Evolutionary conservation across 441 rosid genomes (phyloP), one percentile per base, ranked within the genome.

Genomic region (Heliophila coronopifolia): DNA sequence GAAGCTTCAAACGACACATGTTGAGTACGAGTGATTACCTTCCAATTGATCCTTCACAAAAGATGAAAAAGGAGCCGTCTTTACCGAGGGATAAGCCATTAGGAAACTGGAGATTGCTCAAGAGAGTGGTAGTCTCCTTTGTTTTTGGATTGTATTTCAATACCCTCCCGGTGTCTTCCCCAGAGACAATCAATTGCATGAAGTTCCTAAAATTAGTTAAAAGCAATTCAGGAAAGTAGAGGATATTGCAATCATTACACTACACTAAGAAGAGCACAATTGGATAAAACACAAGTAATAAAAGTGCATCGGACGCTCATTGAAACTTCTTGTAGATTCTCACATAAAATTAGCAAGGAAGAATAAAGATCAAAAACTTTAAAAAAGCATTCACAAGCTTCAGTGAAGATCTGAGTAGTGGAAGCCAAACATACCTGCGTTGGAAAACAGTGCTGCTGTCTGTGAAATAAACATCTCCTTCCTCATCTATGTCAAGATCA

Each of bases 401-500:
- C n/a, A n/a, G n/a, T n/a, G n/a, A n/a, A n/a, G n/a, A n/a, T n/a
- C n/a, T n/a, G n/a, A n/a, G n/a, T n/a, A n/a, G n/a, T n/a, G n/a
- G n/a, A n/a, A n/a, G n/a, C n/a, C n/a, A n/a, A n/a, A n/a, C n/a
- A n/a, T 30, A 79, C 96, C 96, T 77, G 25, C 98, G 77, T 60
- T 84, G 86, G 73, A 77, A 91, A n/a, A 37, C 31, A 30, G 70
- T 64, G 73, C 98, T 86, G 72, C 93, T 91, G 56, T 91, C 96
- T 1, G 98, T 86, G 38, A 91, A 91, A 72, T 91, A 91, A 51
- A 91, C 61, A 56, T 77, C 84, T n/a, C 94, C 94, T 63, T 82
- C 66, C 0, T 80, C 84, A 41, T 91, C 98, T 16, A 91, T 64
- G 66, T 91, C 96, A 59, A 91, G 81, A 63, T 91, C 98, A 65